Evolutionary conservation across 2,329 filamentous ascomycete species (phyloP).

Genomic region (Malbranchea zuffiana): DNA sequence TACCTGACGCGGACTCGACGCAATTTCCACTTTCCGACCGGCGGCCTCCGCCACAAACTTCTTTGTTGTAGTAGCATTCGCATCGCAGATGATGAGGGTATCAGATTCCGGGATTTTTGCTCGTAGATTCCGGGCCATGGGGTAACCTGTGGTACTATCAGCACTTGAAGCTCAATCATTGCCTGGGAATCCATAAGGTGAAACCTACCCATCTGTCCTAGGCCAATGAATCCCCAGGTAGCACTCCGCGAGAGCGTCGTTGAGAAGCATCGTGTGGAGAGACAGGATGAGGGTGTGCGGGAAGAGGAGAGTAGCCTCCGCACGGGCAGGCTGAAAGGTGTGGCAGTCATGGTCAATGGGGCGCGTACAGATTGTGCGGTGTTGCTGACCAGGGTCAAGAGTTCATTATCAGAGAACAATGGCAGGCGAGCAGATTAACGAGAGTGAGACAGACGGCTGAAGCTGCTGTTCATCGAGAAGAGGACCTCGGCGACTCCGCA

Average conservation of each 20-base stretch:
- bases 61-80: slow-evolving; percentile 47
- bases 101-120: slow-evolving; percentile 54
- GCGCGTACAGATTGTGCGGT: no score
- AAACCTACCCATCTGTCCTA: slow-evolving; percentile 49
- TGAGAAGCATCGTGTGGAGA: slow-evolving; percentile 32
- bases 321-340: slow-evolving; percentile 5
- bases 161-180: no score
- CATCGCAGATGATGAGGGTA: slow-evolving; percentile 53
- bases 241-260: slow-evolving; percentile 35
- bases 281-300: slow-evolving; percentile 1
- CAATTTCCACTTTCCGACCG: slow-evolving; percentile 44
- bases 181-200: no score
- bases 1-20: slow-evolving; percentile 48
- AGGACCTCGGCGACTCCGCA: no score
- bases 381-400: no score
- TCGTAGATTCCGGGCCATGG: slow-evolving; percentile 62
- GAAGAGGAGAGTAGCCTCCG: slow-evolving; percentile 8
- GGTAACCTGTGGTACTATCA: slow-evolving; percentile 48
- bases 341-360: slow-evolving; percentile 5
- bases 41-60: slow-evolving; percentile 47
- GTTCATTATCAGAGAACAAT: no score
- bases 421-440: no score
- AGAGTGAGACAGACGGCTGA: no score
- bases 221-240: slow-evolving; percentile 49
- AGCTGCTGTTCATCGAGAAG: no score